Conservation (phyloP, 164 flowering plant species). For the Vitis cinerea region DNA sequence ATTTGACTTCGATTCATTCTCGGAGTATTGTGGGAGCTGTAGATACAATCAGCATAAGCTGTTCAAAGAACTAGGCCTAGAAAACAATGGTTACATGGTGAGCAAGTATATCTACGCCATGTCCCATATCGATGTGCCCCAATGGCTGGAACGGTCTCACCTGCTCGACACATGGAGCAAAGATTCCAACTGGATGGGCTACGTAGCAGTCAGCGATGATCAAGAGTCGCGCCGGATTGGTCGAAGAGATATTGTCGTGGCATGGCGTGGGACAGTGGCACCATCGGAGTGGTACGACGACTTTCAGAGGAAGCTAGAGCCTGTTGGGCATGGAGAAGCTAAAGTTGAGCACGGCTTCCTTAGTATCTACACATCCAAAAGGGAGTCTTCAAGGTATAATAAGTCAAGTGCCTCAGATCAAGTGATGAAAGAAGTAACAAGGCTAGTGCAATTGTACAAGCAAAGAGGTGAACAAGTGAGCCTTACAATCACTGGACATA, state of each 20-base stretch:
- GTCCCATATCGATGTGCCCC: constrained; percentile 53
- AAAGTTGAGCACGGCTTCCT: constrained; percentile 54
- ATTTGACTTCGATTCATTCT: constrained; percentile 42
- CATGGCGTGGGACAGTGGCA: constrained; percentile 70
- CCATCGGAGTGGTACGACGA: constrained; percentile 62
- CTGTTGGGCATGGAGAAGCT: constrained; percentile 31
- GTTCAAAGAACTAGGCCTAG: constrained; percentile 41
- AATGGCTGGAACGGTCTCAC: constrained; percentile 46
- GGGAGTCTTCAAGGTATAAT: constrained; percentile 36
- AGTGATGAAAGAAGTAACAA: constrained; percentile 38
- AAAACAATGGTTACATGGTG: constrained; percentile 43
- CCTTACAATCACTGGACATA: constrained; percentile 55
- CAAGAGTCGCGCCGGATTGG: constrained; percentile 51
- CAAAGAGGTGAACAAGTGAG: constrained; percentile 40
- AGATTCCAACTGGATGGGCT: constrained; percentile 79
- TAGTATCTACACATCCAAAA: constrained; percentile 37
- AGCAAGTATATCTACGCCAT: constrained; percentile 62
- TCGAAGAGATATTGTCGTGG: constrained; percentile 63
- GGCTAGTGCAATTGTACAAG: constrained; percentile 25
- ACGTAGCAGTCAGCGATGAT: constrained; percentile 58
- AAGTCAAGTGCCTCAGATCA: constrained; percentile 53
- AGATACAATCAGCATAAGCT: constrained; percentile 35
- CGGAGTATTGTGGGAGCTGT: constrained; percentile 63
- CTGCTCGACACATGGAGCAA: constrained; percentile 49
- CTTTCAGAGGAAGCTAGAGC: constrained; percentile 38